Base-by-base conservation (phyloP, 768 basidiomycete species). In the Russula griseocarnosa region DNA sequence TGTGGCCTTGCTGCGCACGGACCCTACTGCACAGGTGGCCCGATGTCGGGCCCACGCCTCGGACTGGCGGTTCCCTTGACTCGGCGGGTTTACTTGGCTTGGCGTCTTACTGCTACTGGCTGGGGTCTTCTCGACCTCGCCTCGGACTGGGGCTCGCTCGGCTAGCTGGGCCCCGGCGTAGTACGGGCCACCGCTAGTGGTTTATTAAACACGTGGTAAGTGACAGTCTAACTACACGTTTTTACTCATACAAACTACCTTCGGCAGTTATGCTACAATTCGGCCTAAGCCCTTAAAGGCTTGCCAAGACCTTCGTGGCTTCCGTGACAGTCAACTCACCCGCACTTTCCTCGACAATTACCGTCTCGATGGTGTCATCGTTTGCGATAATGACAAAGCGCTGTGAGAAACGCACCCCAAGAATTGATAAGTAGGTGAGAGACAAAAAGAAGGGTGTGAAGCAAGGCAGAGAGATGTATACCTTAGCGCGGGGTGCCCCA, bases 351-450 rank as follows among this genome's bases (percentile, higher is more conserved):
- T 82, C 81, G 24, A 81, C 75, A 34, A 73, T 79, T 63, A 92
- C 70, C 64, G 84, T 83, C 62, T 81, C 81, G 67, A 94, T 82
- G 61, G 83, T 82, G 55, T 90, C 80, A 66, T 87, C 80, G 28
- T 94, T 85, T 62, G 88, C 71, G 67, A 90, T 75, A 52, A 90
- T 68, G 20, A 83, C 87, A 63, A 83, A 90, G 53, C 88, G 83
- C 61, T 87, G 60, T n/a, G 42, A 7, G 26, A 56, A 49, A 47
- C n/a, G n/a, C 22, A 22, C 46, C 10, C 46, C 46, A 46, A 46
- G n/a, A 4, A 20, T 20, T 42, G 36, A 30, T 8, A 46, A 8
- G 3, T 28, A 28, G 13, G 58, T 57, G 38, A 34, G 55, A 26
- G 20, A 24, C 11, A 5, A 5, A n/a, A 30, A 22, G 16, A 46